Evolutionary conservation across 2,329 filamentous ascomycete species (phyloP), one percentile per base, ranked within the genome.

Genomic region (Alternaria metachromatica): DNA sequence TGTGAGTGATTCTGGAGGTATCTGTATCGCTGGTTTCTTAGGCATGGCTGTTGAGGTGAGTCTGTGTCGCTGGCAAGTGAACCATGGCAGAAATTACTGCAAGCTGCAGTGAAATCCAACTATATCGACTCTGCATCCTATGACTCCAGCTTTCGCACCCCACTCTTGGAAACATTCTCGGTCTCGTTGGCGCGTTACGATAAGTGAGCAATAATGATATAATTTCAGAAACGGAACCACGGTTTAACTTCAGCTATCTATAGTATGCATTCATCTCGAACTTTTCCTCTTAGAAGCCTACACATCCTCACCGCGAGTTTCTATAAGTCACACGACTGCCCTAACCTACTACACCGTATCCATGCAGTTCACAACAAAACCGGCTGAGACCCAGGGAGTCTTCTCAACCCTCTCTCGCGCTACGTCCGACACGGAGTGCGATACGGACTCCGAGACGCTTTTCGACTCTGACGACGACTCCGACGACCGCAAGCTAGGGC

Each of bases 1-100:
- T 25, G 95, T 97, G 44, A 97, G 93, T 76, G 96, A 98, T 78
- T 96, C 92, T 44, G 94, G 84, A 0, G 95, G 96, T 0, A 97
- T 98, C 33, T 97, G 93, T 75, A 86, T 96, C 12, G 95, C 95
- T 0, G 93, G 93, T 0, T 89, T 98, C 53, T 72, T 97, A 10
- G 90, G 94, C 44, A 95, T 97, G 86, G 85, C 84, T 3, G 85
- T 97, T 79, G 95, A 98, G 82, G 89, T 92, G 2, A 87, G 87
- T 78, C 81, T 98, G 23, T 99, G 96, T 79, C 85, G 86, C 51
- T 97, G 92, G 87, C 94, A 98, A 81, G 92, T 96, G 23, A 80
- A 80, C n/a, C 90, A 90, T 70, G 95, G 95, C 4, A 86, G 92
- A 68, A 88, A 92, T 63, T 85, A 82, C 74, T 85, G 84, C 68